A percentile compares a stretch with the other conserved stretches of the same genome.
phyloP scores from a whole-genome alignment of 1,284 basidiomycete genomes.

The Kwoniella shivajii region DNA sequence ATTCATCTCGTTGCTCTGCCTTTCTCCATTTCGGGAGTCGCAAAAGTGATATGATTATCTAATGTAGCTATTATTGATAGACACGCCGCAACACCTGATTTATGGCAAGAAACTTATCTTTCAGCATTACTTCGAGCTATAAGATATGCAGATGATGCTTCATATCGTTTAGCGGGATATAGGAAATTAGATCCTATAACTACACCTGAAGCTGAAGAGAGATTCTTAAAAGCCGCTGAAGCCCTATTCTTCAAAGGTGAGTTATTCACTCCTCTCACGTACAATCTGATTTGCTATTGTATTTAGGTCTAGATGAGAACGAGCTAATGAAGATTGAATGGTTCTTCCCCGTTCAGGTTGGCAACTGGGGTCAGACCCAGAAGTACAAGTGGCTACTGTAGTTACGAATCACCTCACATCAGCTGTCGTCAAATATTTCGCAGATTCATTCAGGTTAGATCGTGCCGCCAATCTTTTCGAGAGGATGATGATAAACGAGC shows the following conservation, averaged over 20 bases:
- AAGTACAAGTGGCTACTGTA: conserved; percentile 97
- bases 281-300: neutral
- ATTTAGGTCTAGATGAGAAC: neutral
- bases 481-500: conserved; percentile 79
- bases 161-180: conserved; percentile 88
- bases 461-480: conserved; percentile 94
- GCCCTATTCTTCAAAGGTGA: conserved; percentile 84
- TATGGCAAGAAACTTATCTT: conserved; percentile 97
- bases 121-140: conserved; percentile 90
- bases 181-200: conserved; percentile 95
- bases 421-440: conserved; percentile 95
- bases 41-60: conserved; percentile 65
- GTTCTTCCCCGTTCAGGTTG: conserved; percentile 64
- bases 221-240: conserved; percentile 90
- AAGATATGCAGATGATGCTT: conserved; percentile 92
- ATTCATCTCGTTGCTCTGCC: neutral
- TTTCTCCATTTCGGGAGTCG: conserved; percentile 57
- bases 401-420: conserved; percentile 96
- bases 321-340: neutral
- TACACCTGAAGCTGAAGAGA: conserved; percentile 79
- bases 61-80: conserved; percentile 69
- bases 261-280: conserved; percentile 13
- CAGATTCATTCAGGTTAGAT: conserved; percentile 83
- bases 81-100: conserved; percentile 85
- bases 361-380: conserved; percentile 97